Evolutionary conservation across 805 yeast genomes (phyloP), one percentile per base, ranked within the genome.

Genomic region (Metschnikowia baotianmanensis): DNA sequence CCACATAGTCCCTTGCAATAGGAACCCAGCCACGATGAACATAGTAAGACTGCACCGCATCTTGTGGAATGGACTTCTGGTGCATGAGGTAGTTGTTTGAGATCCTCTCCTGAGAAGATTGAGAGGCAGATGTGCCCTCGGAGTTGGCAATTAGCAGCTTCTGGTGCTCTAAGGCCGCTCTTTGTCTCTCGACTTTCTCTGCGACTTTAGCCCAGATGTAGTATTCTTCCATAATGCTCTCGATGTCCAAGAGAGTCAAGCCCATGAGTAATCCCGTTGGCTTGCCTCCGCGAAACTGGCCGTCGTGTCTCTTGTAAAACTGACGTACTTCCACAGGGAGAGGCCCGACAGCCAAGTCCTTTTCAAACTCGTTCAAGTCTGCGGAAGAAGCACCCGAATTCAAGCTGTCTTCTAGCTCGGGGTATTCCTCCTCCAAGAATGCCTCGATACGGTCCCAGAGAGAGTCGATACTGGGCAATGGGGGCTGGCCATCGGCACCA

Each of bases 191-290:
- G 38, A 70, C 60, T 34, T 65, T 56, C 40, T 64, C 61, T 11
- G 71, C 67, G 5, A 68, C 75, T 47, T 59, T 67, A 15, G 59
- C 54, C 75, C 75, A 70, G 31, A 70, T 56, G 21, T 62, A 47
- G 47, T 67, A 62, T 46, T 70, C 73, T 47, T 68, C 72, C 41
- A 61, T 60, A 29, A 69, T 65, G 32, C 65, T 56, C 51, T 70
- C 75, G 27, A 70, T 57, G 54, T 70, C 75, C 47, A 69, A 59
- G 21, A 70, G 56, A 4, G 61, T 61, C 52, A 70, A 53, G 6
- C 75, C 75, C 69, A 69, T 63, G 27, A 70, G 49, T 42, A 69
- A 58, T 1, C 75, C 75, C 2, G 74, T 67, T 20, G 75, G 74
- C 46, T 66, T 63, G 2, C 72, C 74, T 15, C 72, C 74, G 42